These are phyloP conservation scores for Pseudozyma flocculosa DNA, from an alignment of 1,284 basidiomycete genomes.

Conservation along the genomic window DNA sequence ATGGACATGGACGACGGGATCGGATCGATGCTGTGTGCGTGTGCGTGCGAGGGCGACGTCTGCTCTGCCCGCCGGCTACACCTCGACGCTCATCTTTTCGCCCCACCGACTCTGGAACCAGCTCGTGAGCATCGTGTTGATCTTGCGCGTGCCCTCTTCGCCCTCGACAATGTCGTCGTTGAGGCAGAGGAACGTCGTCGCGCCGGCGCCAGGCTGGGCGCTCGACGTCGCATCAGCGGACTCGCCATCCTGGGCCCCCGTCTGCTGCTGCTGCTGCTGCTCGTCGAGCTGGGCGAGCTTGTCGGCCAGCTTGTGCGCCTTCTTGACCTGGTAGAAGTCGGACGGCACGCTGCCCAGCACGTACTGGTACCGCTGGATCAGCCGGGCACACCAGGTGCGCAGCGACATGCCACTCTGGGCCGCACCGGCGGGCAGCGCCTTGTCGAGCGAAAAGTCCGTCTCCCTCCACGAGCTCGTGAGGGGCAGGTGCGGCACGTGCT, in stretches of 20 bases:
- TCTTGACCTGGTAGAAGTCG: constrained; percentile 35
- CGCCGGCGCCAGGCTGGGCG: background rate
- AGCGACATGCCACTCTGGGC: constrained; percentile 5
- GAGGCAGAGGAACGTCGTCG: constrained; percentile 29
- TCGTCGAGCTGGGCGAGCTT: constrained; percentile 20
- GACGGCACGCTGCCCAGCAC: constrained; percentile 22
- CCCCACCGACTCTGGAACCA: constrained; percentile 26
- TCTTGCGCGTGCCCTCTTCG: constrained; percentile 6
- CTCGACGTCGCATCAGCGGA: background rate
- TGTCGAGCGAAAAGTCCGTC: constrained; percentile 20
- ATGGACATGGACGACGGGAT: too few species aligned
- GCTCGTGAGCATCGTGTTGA: constrained; percentile 24
- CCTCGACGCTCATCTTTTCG: constrained; percentile 9
- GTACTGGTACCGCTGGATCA: constrained; percentile 30
- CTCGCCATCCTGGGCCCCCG: background rate
- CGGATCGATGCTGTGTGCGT: too few species aligned
- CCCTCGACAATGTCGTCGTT: constrained; percentile 40
- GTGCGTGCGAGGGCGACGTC: too few species aligned
- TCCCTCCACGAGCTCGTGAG: constrained; percentile 16
- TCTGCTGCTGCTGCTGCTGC: background rate
- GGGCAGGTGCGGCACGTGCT: constrained; percentile 20
- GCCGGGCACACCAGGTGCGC: constrained; percentile 21
- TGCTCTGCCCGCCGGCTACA: background rate
- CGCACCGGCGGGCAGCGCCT: constrained; percentile 3
- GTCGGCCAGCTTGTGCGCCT: constrained; percentile 10